Conservation (phyloP, 495 filamentous ascomycete species). For the Clohesyomyces aquaticus region DNA sequence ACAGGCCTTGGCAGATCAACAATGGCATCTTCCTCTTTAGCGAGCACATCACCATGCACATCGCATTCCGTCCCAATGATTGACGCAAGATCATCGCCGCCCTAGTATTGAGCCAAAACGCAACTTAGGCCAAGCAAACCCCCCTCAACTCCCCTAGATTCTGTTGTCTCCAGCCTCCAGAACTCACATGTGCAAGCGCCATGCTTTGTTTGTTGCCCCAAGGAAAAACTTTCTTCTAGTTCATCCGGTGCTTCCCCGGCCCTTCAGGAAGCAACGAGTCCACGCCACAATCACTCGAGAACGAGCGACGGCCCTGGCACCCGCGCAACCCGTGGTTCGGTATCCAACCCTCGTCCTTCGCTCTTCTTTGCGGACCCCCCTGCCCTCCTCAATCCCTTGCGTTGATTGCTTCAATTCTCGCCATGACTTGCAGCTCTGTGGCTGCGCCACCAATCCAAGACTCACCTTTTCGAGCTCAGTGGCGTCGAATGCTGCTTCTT, state of each 20-base stretch:
- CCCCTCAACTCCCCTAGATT: no score
- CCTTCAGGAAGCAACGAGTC: neutral
- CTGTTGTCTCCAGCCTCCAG: no score
- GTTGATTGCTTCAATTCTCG: neutral
- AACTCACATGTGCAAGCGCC: no score
- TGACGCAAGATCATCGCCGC: neutral
- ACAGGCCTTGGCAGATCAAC: neutral
- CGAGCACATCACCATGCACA: neutral
- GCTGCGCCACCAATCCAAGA: constrained; percentile 26
- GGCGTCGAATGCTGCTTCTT: neutral
- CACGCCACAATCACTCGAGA: no score
- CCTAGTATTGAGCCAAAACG: no score
- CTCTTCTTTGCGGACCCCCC: neutral
- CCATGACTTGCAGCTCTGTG: constrained; percentile 34
- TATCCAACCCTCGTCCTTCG: neutral
- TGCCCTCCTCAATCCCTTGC: neutral
- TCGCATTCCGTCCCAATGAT: neutral
- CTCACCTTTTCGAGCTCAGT: neutral
- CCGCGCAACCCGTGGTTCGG: no score
- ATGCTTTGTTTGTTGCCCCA: no score
- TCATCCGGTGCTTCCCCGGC: neutral
- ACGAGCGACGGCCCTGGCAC: no score
- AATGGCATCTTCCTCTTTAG: neutral
- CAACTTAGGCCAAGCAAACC: no score
- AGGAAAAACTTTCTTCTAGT: no score